These are phyloP conservation scores for Cantharellus cinnabarinus DNA, from an alignment of 768 basidiomycete genomes.

Conservation along the genomic window DNA sequence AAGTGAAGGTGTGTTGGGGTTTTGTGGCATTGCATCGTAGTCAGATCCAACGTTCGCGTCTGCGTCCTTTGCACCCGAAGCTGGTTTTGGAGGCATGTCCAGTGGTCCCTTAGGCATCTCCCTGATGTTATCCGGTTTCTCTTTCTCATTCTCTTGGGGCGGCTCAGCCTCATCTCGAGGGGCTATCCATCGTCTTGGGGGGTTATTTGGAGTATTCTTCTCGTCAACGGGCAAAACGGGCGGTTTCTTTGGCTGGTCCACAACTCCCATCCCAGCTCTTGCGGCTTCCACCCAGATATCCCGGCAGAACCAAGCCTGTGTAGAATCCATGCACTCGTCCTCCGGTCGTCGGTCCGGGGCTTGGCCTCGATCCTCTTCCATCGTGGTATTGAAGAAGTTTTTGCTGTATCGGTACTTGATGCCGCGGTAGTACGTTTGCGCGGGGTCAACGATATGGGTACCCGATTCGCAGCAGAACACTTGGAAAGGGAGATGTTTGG, in stretches of 20 bases:
- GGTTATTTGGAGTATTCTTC: background rate
- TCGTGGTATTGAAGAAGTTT: slow-evolving; percentile 50
- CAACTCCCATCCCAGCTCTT: slow-evolving; percentile 37
- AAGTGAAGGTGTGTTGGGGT: slow-evolving; percentile 15
- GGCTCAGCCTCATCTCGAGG: slow-evolving; percentile 1
- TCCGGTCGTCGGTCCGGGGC: slow-evolving; percentile 44
- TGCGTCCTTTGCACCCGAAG: slow-evolving; percentile 21
- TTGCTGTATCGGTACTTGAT: slow-evolving; percentile 65
- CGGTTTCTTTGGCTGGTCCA: background rate
- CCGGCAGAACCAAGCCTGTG: slow-evolving; percentile 94
- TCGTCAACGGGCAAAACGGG: background rate
- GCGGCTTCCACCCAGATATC: slow-evolving; percentile 92
- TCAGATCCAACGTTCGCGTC: slow-evolving; percentile 77
- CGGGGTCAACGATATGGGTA: slow-evolving; percentile 89
- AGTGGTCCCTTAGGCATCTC: background rate
- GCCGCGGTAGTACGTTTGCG: slow-evolving; percentile 86
- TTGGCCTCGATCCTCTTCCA: slow-evolving; percentile 22
- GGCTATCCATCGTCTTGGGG: background rate
- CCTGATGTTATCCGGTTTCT: background rate
- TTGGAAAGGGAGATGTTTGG: slow-evolving; percentile 88
- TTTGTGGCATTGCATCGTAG: slow-evolving; percentile 68
- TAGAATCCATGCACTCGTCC: slow-evolving; percentile 81
- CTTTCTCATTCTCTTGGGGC: background rate
- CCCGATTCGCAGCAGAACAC: slow-evolving; percentile 98
- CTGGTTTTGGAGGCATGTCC: background rate